phyloP scores from a whole-genome alignment of 2,329 filamentous ascomycete species.

The Cladorrhinum sp. region DNA sequence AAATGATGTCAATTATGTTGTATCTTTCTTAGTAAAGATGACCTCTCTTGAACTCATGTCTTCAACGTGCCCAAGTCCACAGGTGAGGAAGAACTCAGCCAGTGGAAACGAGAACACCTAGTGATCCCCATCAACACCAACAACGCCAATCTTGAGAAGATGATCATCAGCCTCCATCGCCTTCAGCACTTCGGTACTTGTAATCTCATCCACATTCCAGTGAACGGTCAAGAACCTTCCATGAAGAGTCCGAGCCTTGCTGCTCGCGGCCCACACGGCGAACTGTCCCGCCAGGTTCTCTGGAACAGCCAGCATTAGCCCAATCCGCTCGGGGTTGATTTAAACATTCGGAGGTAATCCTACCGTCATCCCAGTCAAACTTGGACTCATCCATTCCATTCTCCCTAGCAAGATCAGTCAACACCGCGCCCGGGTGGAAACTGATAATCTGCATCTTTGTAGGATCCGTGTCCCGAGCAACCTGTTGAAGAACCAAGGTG shows the following conservation, averaged over 20 bases:
- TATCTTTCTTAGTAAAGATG: no score
- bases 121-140: background rate
- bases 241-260: slow-evolving; percentile 26
- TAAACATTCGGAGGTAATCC: slow-evolving; percentile 4
- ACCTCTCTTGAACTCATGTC: no score
- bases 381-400: slow-evolving; percentile 26
- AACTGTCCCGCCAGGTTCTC: slow-evolving; percentile 23
- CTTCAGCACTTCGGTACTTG: slow-evolving; percentile 4
- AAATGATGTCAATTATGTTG: no score
- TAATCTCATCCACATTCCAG: slow-evolving; percentile 29
- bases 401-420: slow-evolving; percentile 30
- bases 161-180: slow-evolving; percentile 12
- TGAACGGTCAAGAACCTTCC: slow-evolving; percentile 22
- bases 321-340: no score
- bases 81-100: no score
- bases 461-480: slow-evolving; percentile 35
- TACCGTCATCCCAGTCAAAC: slow-evolving; percentile 32
- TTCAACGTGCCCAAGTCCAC: no score
- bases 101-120: no score
- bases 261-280: slow-evolving; percentile 25
- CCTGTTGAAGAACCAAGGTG: slow-evolving; percentile 36
- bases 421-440: slow-evolving; percentile 40
- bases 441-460: slow-evolving; percentile 39
- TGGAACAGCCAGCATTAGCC: background rate
- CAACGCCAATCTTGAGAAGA: slow-evolving; percentile 14